Base-by-base conservation (phyloP, 2,329 filamentous ascomycete species). In the Parafenestella ontariensis region DNA sequence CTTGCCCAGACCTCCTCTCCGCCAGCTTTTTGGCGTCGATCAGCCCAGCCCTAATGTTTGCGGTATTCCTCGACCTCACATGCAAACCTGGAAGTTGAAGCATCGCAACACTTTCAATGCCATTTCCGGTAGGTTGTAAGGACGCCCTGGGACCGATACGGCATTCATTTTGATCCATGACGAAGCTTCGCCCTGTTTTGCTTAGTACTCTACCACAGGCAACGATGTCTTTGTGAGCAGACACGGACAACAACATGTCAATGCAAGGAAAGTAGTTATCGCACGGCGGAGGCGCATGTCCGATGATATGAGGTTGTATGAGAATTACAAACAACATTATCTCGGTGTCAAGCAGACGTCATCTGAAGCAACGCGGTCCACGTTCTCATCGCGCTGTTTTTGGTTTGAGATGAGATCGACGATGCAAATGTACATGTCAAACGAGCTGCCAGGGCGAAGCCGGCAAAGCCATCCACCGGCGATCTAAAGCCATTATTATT, bases 1-100 rank as follows among this genome's bases (percentile, higher is more conserved):
- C 10, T 6, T 44, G 62, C 43, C 59, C 41, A 55, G 58, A 44
- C 31, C 34, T 54, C 61, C 57, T 61, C 53, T 59, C 54, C 61
- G 44, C 53, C 57, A 56, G 45, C 36, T 31, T 3, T 39, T 26
- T 15, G 11, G 2, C 24, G 17, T 3, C 18, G 18, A 39, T 39
- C 36, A 37, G 34, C 34, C 23, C 18, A 39, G 36, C 18, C 20
- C 17, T 37, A 18, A 39, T 9, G 36, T 39, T 21, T 39, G 36
- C 21, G 21, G 20, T 40, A 40, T n/a, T 34, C 8, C 31, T 4
- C 17, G 31, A 17, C 13, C 9, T 31, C 28, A 11, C 28, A 31
- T n/a, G n/a, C n/a, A n/a, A n/a, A n/a, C n/a, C n/a, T n/a, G n/a
- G n/a, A n/a, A n/a, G n/a, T n/a, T n/a, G n/a, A n/a, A n/a, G n/a